A percentile compares a stretch with the other conserved stretches of the same genome.
Conservation (phyloP, 192 early-diverging fungal genomes). For the Helicostylum pulchrum region DNA sequence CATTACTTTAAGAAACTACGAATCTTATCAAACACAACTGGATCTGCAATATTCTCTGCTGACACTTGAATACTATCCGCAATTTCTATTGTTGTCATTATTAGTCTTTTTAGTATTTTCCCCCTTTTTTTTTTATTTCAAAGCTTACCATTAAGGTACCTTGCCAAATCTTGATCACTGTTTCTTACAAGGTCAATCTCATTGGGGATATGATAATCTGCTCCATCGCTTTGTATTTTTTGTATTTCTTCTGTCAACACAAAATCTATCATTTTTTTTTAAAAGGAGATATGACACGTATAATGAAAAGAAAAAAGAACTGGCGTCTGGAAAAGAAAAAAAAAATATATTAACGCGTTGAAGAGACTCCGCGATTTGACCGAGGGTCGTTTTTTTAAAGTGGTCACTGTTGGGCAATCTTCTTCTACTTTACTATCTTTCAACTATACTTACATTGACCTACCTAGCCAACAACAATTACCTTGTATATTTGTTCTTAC, state of each 20-base stretch:
- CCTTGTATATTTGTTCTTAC: too few species aligned
- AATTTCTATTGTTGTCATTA: constrained; percentile 36
- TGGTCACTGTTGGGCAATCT: too few species aligned
- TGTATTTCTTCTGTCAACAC: constrained; percentile 42
- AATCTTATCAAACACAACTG: constrained; percentile 54
- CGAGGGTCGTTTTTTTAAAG: too few species aligned
- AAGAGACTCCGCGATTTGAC: too few species aligned
- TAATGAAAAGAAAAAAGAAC: too few species aligned
- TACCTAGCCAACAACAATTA: too few species aligned
- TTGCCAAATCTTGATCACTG: constrained; percentile 41
- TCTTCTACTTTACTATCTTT: too few species aligned
- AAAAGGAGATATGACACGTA: too few species aligned
- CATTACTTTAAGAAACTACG: constrained; percentile 73
- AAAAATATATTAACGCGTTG: too few species aligned
- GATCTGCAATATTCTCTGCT: constrained; percentile 41
- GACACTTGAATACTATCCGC: constrained; percentile 44
- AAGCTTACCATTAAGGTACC: constrained; percentile 45
- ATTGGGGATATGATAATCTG: constrained; percentile 36
- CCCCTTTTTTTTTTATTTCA: background rate
- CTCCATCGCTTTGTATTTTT: constrained; percentile 35
- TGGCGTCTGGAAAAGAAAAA: too few species aligned
- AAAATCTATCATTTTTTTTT: constrained; percentile 6
- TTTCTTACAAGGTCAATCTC: constrained; percentile 43
- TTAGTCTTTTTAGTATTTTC: background rate
- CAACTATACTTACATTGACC: too few species aligned